Evolutionary conservation across 1,284 basidiomycete genomes (phyloP).

Genomic region (Clitocybe nebularis): DNA sequence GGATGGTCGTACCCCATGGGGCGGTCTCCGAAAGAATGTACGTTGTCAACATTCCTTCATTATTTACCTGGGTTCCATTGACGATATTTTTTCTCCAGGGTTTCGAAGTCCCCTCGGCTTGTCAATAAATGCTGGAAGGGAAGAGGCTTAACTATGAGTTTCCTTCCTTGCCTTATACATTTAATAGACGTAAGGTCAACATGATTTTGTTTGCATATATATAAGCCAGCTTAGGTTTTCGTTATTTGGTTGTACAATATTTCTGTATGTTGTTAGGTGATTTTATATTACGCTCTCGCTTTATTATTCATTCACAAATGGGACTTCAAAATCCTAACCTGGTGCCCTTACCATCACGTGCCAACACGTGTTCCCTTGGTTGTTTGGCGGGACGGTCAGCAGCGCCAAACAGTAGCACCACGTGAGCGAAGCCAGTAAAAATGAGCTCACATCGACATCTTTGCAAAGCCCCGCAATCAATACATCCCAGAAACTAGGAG

Average conservation of each 20-base stretch:
- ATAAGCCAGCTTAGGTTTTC: background rate
- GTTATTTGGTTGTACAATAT: background rate
- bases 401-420: too few relatives aligned
- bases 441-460: background rate
- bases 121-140: background rate
- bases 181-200: background rate
- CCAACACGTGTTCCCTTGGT: background rate
- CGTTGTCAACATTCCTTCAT: constrained; percentile 3
- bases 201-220: too few relatives aligned
- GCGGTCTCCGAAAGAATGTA: constrained; percentile 67
- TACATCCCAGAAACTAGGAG: too few relatives aligned
- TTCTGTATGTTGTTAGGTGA: constrained; percentile 1
- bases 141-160: background rate
- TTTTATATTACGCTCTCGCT: background rate
- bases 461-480: background rate
- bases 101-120: background rate
- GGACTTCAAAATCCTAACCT: background rate
- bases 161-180: background rate
- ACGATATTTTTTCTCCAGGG: background rate
- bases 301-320: background rate
- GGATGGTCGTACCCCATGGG: constrained; percentile 86
- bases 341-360: background rate
- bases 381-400: too few relatives aligned
- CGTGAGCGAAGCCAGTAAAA: background rate
- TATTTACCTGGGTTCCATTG: background rate